Base-by-base conservation (phyloP, 495 filamentous ascomycete species). In the Pyronema domesticum region DNA sequence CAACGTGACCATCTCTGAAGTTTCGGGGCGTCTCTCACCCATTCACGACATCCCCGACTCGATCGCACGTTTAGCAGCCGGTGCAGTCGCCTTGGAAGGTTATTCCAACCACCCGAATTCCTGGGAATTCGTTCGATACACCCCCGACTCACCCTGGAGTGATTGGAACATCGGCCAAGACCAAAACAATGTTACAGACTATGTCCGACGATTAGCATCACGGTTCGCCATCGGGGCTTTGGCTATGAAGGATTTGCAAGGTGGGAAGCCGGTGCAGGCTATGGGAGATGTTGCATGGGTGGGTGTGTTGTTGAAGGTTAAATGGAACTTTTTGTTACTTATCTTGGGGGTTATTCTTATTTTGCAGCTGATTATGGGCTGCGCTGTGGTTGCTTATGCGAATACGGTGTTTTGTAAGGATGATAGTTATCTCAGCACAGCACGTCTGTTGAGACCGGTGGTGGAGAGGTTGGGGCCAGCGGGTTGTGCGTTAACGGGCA, bases 401-500 rank as follows among this genome's bases (percentile, higher is more conserved):
- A 65, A 65, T 51, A 30, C 53, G 4, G 63, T 65, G 7, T 59
- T 54, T 49, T 65, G 62, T 34, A 65, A 65, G 53, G 63, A 65
- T 35, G 62, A 65, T 34, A 66, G 63, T 9, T 65, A 51, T 23
- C 62, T 65, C 46, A 55, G 57, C 0, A 65, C 59, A 1, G 58
- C 62, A 8, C 58, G 63, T 13, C 30, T 65, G 10, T 59, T 65
- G 45, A 48, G 62, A 40, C 63, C 63, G n/a, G 52, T 65, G 44
- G 54, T 65, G 37, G 62, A 65, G 43, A 58, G 63, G 1, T 55
- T 65, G 7, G 63, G 62, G 0, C 40, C 53, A 35, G 53, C 56
- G 9, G 63, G 62, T 13, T 65, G 62, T 35, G 56, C 57, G 11
- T 55, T 53, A 6, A 51, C 60, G 0, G 63, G 63, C 17, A 43